phyloP scores from a whole-genome alignment of 2,329 filamentous ascomycete species.

The Neospermospora avenae region DNA sequence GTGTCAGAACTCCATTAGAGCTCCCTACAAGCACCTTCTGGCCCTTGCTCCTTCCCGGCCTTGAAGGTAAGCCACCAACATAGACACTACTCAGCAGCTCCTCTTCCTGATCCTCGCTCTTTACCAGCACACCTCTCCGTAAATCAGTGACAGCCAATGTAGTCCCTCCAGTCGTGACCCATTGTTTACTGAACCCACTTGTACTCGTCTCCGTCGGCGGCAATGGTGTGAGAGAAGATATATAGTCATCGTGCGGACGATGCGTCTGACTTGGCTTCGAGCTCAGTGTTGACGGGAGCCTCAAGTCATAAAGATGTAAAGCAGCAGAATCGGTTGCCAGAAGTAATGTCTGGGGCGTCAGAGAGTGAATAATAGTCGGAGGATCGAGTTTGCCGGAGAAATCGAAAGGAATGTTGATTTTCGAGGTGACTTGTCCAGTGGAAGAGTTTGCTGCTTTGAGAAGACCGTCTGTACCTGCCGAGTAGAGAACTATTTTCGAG shows the following conservation, averaged over 20 bases:
- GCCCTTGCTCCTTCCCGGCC: constrained; percentile 61
- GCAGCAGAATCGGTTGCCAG: constrained; percentile 88
- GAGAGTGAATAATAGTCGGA: constrained; percentile 76
- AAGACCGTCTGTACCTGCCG: constrained; percentile 58
- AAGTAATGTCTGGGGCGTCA: constrained; percentile 84
- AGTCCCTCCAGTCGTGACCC: constrained; percentile 88
- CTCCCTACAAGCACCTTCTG: constrained; percentile 73
- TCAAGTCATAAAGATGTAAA: constrained; percentile 83
- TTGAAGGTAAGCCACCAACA: constrained; percentile 70
- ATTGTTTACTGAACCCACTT: constrained; percentile 89
- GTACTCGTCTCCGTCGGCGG: constrained; percentile 78
- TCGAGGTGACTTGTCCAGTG: constrained; percentile 70
- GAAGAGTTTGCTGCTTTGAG: constrained; percentile 55
- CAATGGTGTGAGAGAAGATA: constrained; percentile 82
- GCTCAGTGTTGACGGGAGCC: constrained; percentile 53
- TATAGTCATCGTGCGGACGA: constrained; percentile 86
- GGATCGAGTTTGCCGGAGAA: constrained; percentile 52
- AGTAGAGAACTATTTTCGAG: constrained; percentile 49
- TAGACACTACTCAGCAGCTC: constrained; percentile 81
- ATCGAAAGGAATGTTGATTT: constrained; percentile 67
- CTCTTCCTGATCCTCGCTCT: constrained; percentile 92
- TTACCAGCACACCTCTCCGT: constrained; percentile 78
- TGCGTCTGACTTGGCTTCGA: constrained; percentile 74
- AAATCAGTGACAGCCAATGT: constrained; percentile 89
- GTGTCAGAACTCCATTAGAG: constrained; percentile 75